These are phyloP conservation scores for Linnemannia hyalina DNA, from an alignment of 192 early-diverging fungal species.

Conservation along the genomic window DNA sequence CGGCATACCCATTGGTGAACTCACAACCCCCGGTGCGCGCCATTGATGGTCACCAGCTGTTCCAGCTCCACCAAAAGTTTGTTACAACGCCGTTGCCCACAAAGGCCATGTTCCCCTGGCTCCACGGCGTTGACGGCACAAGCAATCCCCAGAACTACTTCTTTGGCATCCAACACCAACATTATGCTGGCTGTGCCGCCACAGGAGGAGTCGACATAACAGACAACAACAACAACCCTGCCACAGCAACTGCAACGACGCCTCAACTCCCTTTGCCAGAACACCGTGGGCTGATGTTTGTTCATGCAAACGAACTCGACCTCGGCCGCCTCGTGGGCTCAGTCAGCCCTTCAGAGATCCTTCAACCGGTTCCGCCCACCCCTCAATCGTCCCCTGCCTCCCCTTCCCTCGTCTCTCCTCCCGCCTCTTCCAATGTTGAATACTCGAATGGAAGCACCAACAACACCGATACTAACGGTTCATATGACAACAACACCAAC, in stretches of 20 bases:
- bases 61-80: conserved; percentile 58
- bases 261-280: conserved; percentile 40
- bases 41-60: conserved; percentile 57
- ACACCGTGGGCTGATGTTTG: conserved; percentile 57
- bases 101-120: conserved; percentile 70
- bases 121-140: conserved; percentile 70
- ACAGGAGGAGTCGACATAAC: background rate
- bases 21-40: conserved; percentile 51
- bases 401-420: background rate
- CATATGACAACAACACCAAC: conserved; percentile 37
- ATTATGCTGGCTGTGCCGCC: conserved; percentile 23
- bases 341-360: conserved; percentile 62
- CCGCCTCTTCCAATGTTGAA: background rate
- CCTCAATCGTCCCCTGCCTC: background rate
- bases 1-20: conserved; percentile 34
- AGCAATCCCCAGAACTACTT: conserved; percentile 64
- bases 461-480: background rate
- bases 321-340: conserved; percentile 61
- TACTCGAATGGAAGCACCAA: background rate
- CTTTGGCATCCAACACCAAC: conserved; percentile 61
- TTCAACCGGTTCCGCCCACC: conserved; percentile 44
- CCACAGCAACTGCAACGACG: background rate
- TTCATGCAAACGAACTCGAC: conserved; percentile 51
- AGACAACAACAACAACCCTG: background rate
- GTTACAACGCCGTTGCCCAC: conserved; percentile 61